Base-by-base conservation (phyloP, 2,329 filamentous ascomycete genomes). In the Talaromyces rugulosus region DNA sequence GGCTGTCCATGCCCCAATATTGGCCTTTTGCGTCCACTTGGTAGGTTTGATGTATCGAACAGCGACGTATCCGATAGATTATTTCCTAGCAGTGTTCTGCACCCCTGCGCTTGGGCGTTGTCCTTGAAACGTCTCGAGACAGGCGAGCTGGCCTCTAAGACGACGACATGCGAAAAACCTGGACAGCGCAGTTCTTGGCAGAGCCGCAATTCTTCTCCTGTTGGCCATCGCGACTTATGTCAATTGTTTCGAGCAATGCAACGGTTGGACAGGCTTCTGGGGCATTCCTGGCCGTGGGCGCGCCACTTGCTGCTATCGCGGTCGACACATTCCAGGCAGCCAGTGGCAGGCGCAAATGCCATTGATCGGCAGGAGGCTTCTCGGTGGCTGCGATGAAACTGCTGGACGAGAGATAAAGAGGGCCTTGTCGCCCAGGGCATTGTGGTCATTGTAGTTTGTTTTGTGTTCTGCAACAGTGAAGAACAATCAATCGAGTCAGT, bases 381-480 rank as follows among this genome's bases (percentile, higher is more conserved):
- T 18, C 18, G 42, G 6, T 23, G 42, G 42, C 42, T 1, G 42
- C 18, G 30, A 16, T 53, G 28, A 31, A 28, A 58, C 30, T 34
- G 8, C 9, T 34, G 9, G 44, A 36, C 30, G 52, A 34, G 44
- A 34, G 56, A 58, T 58, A 58, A 58, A 58, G 44, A 58, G 56
- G 9, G 44, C 44, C n/a, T 40, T 18, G 16, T 16, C 34, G 23
- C 44, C 56, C 44, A 18, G 14, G 11, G 30, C 3, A 18, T 34
- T 30, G 12, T 55, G 51, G 28, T 30, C 9, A 8, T 12, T 36
- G 6, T 44, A 6, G n/a, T 12, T 27, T 6, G 4, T 4, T 9
- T 27, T 12, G 18, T 11, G 23, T 12, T 12, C 11, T 27, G 44
- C 8, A 47, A 27, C 18, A 12, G n/a, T 18, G 2, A 47, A 27